Percentiles rank a stretch among this genome's conserved stretches.
phyloP scores from a whole-genome alignment of 371 early-diverging fungal species.

The Chytridium lagenaria region DNA sequence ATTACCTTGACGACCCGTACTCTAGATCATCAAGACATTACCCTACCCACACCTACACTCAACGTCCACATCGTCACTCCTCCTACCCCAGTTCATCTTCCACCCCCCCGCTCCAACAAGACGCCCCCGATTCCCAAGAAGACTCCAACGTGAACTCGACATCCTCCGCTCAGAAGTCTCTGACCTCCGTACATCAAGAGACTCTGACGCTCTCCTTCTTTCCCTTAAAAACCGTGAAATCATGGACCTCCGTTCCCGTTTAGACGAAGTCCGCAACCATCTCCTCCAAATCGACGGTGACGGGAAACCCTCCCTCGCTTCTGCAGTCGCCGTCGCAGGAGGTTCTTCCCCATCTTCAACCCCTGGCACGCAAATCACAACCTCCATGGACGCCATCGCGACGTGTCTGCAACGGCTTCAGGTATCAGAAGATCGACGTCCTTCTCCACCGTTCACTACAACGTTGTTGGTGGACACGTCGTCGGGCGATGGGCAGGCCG shows the following conservation, averaged over 20 bases:
- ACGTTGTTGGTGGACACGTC: too few relatives aligned
- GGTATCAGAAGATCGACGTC: too few relatives aligned
- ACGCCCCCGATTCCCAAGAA: not conserved
- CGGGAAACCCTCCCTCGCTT: not conserved
- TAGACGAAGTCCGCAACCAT: not conserved
- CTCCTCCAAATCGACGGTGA: not conserved
- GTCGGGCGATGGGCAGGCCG: too few relatives aligned
- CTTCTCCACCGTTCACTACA: too few relatives aligned
- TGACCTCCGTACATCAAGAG: constrained; percentile 3
- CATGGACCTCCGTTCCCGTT: constrained; percentile 18
- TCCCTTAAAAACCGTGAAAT: constrained; percentile 34
- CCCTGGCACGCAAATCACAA: not conserved
- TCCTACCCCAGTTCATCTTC: not conserved
- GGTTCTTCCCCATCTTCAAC: not conserved
- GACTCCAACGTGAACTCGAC: constrained; percentile 1
- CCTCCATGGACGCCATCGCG: not conserved
- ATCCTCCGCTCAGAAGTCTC: not conserved
- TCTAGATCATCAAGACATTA: too few relatives aligned
- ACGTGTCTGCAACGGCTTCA: not conserved
- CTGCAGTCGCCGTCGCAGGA: not conserved
- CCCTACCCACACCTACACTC: not conserved
- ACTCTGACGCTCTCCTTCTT: constrained; percentile 24
- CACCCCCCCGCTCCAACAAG: not conserved
- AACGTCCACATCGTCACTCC: not conserved
- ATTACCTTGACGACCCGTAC: too few relatives aligned